Percentiles rank a stretch among this genome's conserved stretches.
Evolutionary conservation across 1,284 basidiomycete species (phyloP).

Genomic region (Cystobasidiaceae sp.): DNA sequence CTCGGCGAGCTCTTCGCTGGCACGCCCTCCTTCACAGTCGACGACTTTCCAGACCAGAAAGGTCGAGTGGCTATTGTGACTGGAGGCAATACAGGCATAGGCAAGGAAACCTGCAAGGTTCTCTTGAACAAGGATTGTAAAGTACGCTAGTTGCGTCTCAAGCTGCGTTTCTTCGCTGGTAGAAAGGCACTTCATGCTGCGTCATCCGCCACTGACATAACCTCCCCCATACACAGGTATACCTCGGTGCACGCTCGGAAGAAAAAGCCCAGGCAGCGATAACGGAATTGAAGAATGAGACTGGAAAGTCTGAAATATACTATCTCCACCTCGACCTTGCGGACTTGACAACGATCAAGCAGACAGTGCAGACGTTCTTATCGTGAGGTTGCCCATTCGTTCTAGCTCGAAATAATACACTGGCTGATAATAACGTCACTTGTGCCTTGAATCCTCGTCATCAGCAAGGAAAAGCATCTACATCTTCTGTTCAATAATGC

Average conservation of each 20-base stretch:
- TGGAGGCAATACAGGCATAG: conserved; percentile 18
- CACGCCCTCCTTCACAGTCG: conserved; percentile 10
- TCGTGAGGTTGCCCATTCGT: not conserved
- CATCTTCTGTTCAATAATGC: conserved; percentile 31
- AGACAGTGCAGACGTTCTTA: conserved; percentile 16
- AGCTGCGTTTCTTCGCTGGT: not conserved
- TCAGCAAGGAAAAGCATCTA: conserved; percentile 17
- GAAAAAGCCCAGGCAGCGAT: conserved; percentile 19
- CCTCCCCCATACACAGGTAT: conserved; percentile 10
- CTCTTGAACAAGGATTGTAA: conserved; percentile 17
- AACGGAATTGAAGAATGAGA: not conserved
- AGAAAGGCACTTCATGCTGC: not conserved
- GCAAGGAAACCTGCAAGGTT: conserved; percentile 8
- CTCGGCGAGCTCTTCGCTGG: conserved; percentile 10
- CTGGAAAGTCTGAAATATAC: conserved; percentile 15
- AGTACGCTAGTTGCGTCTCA: not conserved
- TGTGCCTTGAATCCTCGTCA: not conserved
- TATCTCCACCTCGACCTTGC: conserved; percentile 27
- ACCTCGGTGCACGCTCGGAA: conserved; percentile 24
- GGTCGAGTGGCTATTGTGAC: conserved; percentile 21
- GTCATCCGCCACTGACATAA: not conserved
- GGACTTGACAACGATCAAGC: conserved; percentile 1
- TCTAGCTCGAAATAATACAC: not conserved
- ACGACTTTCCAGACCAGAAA: conserved; percentile 19
- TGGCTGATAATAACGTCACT: not conserved